Base-by-base conservation (phyloP, 768 basidiomycete genomes). In the Suillus tomentosus region DNA sequence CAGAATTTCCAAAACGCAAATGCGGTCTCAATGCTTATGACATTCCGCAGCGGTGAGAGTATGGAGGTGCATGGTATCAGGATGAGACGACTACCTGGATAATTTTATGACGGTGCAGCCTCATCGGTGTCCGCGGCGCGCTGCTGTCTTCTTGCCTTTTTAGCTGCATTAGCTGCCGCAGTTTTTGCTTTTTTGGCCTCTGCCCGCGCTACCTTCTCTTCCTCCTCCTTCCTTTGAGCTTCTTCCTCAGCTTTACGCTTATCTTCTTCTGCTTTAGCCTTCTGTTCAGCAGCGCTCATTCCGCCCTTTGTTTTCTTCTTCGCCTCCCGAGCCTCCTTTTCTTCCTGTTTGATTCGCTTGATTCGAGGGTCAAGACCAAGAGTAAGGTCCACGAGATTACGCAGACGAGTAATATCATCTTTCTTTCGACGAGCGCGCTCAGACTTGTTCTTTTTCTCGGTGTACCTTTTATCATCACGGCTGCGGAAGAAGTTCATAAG, bases 401-500 rank as follows among this genome's bases (percentile, higher is more conserved):
- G 89, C 36, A 98, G 77, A 70, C 95, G 91, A 14, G 94, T 90
- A 53, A 87, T 98, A 78, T 99, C 96, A 70, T 97, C 96, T 84
- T 97, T 97, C 84, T 99, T 99, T 75, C 94, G 84, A 64, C 95
- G 86, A 14, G 95, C 93, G 40, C 96, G 95, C 79, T 99, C 96
- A 6, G 92, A 79, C 79, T 97, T 98, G 87, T 99, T 99, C 85
- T 99, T 99, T 84, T 98, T 99, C 80, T 99, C 96, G 19, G 94
- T 95, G 80, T 96, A 97, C 37, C 96, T 91, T 79, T 99, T 99
- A 77, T 99, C 96, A 77, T 99, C 96, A 63, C 96, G 96, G 74
- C 94, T 96, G 69, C 19, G 19, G 67, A 70, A 60, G 74, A 64
- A 64, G n/a, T 57, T 42, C 62, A 43, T 54, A 19, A 24, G 58